Base-by-base conservation (phyloP, 768 basidiomycete species). In the Amanita phalloides region DNA sequence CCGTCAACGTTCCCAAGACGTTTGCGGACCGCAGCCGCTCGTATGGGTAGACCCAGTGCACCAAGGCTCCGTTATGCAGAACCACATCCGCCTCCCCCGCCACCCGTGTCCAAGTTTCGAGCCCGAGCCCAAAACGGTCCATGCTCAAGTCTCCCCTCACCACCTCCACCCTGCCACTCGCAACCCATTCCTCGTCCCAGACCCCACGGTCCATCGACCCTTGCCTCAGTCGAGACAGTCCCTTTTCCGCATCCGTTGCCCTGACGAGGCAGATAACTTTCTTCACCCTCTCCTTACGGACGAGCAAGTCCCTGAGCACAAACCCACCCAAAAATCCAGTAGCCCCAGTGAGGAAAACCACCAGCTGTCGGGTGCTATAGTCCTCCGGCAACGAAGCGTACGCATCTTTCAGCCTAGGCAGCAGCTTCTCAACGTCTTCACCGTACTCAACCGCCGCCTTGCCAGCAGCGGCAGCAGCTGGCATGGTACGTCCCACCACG, bases 21-120 rank as follows among this genome's bases (percentile, higher is more conserved):
- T 99, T 99, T 11, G 94, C 79, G 0, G 84, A 75, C 6, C 94
- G 87, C 9, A 99, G 75, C 64, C 84, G 91, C 63, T 94, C 86
- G 68, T 99, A 99, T 0, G 93, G 92, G 66, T 96, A 99, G 2
- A 99, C 90, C 96, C 96, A 99, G 62, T 99, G 96, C 11, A 98
- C 95, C 66, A 97, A 67, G n/a, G 96, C 96, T 33, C 96, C 96
- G 57, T 99, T 99, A 64, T 99, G 96, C 43, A 98, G 60, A 32
- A 99, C 72, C 0, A 79, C 82, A 61, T 98, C 93, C 0, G 83
- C 81, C 61, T 92, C 86, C 17, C 67, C 61, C 1, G 84, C 74
- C 10, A 97, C 59, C 11, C 76, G 69, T 14, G 70, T 62, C 95
- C 95, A 98, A 0, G 68, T 69, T 1, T 67, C 69, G 11, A 75